Evolutionary conservation across 176 grass and related monocot species (phyloP).

Genomic region (Phoenix roebelenii): DNA sequence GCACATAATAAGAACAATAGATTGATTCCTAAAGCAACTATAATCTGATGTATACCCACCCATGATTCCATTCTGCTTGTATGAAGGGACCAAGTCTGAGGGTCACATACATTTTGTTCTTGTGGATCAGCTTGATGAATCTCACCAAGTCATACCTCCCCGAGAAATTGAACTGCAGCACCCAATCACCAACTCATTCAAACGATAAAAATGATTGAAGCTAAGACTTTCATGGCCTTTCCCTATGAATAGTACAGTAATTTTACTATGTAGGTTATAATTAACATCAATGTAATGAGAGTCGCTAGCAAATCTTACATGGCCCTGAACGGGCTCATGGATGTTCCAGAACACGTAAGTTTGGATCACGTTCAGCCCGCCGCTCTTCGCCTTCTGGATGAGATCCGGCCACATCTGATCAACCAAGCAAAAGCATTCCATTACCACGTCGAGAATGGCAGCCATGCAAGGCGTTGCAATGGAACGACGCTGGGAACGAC

Average conservation of each 20-base stretch:
- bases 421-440: constrained; percentile 2
- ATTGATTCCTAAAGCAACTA: constrained; percentile 4
- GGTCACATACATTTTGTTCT: constrained; percentile 42
- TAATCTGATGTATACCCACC: constrained; percentile 30
- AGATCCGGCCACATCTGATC: constrained; percentile 65
- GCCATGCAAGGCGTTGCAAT: too few relatives aligned
- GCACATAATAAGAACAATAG: background rate
- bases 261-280: too few relatives aligned
- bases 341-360: constrained; percentile 89
- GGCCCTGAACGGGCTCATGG: constrained; percentile 57
- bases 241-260: too few relatives aligned
- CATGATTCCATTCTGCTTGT: constrained; percentile 88
- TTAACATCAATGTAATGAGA: too few relatives aligned
- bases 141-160: constrained; percentile 51
- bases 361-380: constrained; percentile 79
- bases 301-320: constrained; percentile 31
- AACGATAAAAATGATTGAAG: background rate
- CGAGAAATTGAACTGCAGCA: constrained; percentile 62
- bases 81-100: constrained; percentile 72
- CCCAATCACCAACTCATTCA: background rate
- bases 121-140: constrained; percentile 51
- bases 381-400: constrained; percentile 42
- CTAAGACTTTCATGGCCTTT: background rate
- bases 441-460: too few relatives aligned
- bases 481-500: background rate